Percentiles rank a stretch among this genome's conserved stretches.
These are phyloP conservation scores for Chalara sp. DNA, from an alignment of 2,329 filamentous ascomycete genomes.

Conservation along the genomic window DNA sequence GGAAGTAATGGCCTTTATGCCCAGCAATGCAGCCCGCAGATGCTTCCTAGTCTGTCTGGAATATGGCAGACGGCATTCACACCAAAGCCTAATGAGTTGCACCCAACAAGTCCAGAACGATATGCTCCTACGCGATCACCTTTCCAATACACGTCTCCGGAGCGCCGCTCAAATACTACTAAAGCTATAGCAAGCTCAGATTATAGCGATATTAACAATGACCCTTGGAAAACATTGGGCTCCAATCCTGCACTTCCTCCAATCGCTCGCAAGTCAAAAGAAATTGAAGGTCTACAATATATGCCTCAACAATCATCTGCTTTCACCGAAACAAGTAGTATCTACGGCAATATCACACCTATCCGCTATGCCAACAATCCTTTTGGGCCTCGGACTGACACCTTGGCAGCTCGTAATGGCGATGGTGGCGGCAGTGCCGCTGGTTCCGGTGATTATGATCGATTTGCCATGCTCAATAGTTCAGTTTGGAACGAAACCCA, in stretches of 20 bases:
- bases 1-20: slow-evolving; percentile 26
- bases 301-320: slow-evolving; percentile 18
- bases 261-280: no score
- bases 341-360: slow-evolving; percentile 42
- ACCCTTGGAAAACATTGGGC: slow-evolving; percentile 10
- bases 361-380: not conserved
- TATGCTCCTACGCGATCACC: not conserved
- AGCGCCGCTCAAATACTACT: no score
- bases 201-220: slow-evolving; percentile 1
- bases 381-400: not conserved
- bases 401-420: slow-evolving; percentile 8
- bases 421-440: slow-evolving; percentile 18
- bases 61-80: slow-evolving; percentile 39
- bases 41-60: slow-evolving; percentile 31
- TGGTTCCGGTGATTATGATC: slow-evolving; percentile 19
- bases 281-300: not conserved
- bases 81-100: slow-evolving; percentile 33
- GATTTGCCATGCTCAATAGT: slow-evolving; percentile 23
- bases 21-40: slow-evolving; percentile 15
- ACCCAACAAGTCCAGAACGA: slow-evolving; percentile 23
- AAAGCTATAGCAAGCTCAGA: not conserved
- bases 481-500: slow-evolving; percentile 22
- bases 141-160: no score
- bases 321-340: slow-evolving; percentile 44
- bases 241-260: not conserved